Evolutionary conservation across 2,329 filamentous ascomycete species (phyloP), one percentile per base, ranked within the genome.

Genomic region (Alternaria hordeiaustralica): DNA sequence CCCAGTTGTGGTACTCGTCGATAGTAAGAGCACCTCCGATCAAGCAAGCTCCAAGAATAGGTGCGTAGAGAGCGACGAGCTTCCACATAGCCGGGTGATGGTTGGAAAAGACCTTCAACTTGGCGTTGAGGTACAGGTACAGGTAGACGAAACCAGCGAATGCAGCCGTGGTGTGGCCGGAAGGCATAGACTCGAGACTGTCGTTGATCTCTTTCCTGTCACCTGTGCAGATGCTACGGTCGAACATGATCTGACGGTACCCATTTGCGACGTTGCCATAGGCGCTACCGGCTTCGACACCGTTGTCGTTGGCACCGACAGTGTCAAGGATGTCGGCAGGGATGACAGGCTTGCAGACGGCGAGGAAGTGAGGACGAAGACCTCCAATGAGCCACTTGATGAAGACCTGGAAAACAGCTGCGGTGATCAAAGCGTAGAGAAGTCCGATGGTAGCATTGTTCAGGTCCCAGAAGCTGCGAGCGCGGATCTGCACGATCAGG

Each of bases 41-140:
- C 3, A 93, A 81, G 3, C 84, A 84, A 0, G 90, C 90, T 3
- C 88, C 89, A 0, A 93, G 86, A 3, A 93, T 79, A 0, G 91
- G 91, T 0, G 87, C 84, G 71, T 90, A 91, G 23, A 88, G 82
- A 15, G 84, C 85, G 30, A 90, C 82, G 12, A 92, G 79, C 80
- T 93, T 93, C 91, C 90, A 93, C 85, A 92, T 88, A 12, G 88
- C 84, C 0, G 91, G 87, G 74, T 92, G 90, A 75, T 91, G 90
- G 82, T 92, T 90, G 66, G 87, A 82, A 71, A 89, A 92, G 60
- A 92, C 86, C 84, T 93, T 93, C 68, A 94, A 84, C 82, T 93
- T 93, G 51, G 89, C 91, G 77, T 93, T 93, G 47, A 94, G 86
- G 81, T 93, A 94, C 2, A 93, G 82, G 69, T 86, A 90, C 3